These are phyloP conservation scores for Penicillium sp. DNA, from an alignment of 2,329 filamentous ascomycete species.

Conservation along the genomic window DNA sequence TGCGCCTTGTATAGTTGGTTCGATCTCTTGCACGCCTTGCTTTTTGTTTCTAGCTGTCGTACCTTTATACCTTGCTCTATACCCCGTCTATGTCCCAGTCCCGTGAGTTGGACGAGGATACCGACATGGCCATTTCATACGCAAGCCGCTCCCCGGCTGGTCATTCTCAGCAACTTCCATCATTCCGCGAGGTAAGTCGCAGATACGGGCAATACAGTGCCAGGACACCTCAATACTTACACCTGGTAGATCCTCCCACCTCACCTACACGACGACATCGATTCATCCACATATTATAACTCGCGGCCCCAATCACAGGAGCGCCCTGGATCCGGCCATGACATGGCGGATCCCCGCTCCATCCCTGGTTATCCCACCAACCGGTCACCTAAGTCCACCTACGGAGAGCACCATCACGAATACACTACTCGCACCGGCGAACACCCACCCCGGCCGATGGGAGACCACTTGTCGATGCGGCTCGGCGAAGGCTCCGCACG, in stretches of 20 bases:
- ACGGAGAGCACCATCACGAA: conserved; percentile 26
- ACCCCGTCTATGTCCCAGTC: conserved; percentile 38
- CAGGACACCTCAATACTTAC: background rate
- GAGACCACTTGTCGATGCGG: conserved; percentile 22
- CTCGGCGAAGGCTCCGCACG: conserved; percentile 26
- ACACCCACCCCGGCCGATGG: conserved; percentile 16
- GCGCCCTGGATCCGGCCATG: conserved; percentile 29
- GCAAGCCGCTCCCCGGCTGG: conserved; percentile 33
- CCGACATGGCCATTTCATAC: conserved; percentile 42
- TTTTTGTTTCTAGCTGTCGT: background rate
- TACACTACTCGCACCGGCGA: conserved; percentile 25
- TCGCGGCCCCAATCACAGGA: conserved; percentile 32
- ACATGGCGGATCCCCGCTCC: conserved; percentile 32
- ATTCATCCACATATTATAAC: conserved; percentile 37
- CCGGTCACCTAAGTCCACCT: conserved; percentile 21
- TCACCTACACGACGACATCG: conserved; percentile 44
- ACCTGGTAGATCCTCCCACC: conserved; percentile 37
- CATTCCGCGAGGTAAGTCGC: conserved; percentile 38
- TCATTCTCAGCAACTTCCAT: conserved; percentile 36
- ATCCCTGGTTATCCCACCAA: conserved; percentile 23
- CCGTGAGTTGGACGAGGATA: conserved; percentile 33
- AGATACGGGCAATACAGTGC: background rate
- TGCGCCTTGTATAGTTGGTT: conserved; percentile 1
- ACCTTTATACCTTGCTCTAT: background rate
- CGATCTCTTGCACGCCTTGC: background rate